These are phyloP conservation scores for Nepenthes mirabilis DNA, from an alignment of 148 eudicot species.

Conservation along the genomic window DNA sequence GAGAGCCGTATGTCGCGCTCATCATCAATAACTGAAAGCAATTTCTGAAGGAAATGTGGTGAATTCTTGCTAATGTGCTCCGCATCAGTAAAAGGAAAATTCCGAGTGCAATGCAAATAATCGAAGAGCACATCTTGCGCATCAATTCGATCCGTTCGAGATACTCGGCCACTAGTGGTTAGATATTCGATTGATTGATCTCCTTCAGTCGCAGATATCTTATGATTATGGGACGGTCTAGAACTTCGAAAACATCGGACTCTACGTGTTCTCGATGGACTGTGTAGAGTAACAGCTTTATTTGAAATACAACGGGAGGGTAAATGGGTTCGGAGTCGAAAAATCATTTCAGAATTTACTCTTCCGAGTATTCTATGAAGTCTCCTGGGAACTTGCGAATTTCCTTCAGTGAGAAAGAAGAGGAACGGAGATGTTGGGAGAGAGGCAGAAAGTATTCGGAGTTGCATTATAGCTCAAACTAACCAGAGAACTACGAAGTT, in stretches of 20 bases:
- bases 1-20: slow-evolving; percentile 26
- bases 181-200: slow-evolving; percentile 4
- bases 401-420: too few relatives aligned
- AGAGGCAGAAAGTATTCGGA: too few relatives aligned
- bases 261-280: neutral
- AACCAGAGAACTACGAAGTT: too few relatives aligned
- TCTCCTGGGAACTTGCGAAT: too few relatives aligned
- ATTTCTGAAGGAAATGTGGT: slow-evolving; percentile 23
- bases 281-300: slow-evolving; percentile 2
- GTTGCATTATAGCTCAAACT: too few relatives aligned
- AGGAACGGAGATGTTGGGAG: too few relatives aligned
- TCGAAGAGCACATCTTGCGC: slow-evolving; percentile 44
- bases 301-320: slow-evolving; percentile 5
- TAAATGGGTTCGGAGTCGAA: slow-evolving; percentile 10
- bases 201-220: too few relatives aligned
- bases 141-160: slow-evolving; percentile 24
- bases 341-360: slow-evolving; percentile 13
- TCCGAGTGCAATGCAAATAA: slow-evolving; percentile 40
- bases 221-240: neutral
- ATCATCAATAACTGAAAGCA: slow-evolving; percentile 18
- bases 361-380: too few relatives aligned
- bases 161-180: slow-evolving; percentile 8
- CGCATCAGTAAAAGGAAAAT: slow-evolving; percentile 27
- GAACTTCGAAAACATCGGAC: slow-evolving; percentile 12
- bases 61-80: slow-evolving; percentile 47